phyloP scores from a whole-genome alignment of 1,284 basidiomycete genomes.

The Rhodofomes roseus region DNA sequence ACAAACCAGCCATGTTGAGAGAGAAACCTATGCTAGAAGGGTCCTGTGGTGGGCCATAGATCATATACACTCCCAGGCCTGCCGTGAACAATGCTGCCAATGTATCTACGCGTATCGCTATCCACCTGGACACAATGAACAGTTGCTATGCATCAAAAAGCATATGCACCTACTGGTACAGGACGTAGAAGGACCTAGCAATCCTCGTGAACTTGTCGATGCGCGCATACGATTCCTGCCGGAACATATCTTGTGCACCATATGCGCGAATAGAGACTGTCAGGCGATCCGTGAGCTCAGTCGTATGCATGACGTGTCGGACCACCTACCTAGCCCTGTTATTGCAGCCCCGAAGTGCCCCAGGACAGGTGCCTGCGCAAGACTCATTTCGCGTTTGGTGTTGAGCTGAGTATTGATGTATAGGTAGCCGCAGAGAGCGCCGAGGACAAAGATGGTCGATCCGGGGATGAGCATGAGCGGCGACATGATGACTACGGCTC shows the following conservation, averaged over 20 bases:
- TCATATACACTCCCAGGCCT: constrained; percentile 45
- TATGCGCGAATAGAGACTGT: constrained; percentile 63
- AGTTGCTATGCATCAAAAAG: constrained; percentile 21
- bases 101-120: constrained; percentile 36
- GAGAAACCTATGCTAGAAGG: constrained; percentile 45
- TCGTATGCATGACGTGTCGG: no score
- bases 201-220: constrained; percentile 47
- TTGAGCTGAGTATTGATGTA: constrained; percentile 69
- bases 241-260: constrained; percentile 47
- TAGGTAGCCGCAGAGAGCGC: constrained; percentile 38
- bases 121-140: constrained; percentile 14
- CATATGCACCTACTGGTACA: constrained; percentile 39
- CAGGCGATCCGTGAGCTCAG: constrained; percentile 14
- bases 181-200: constrained; percentile 47
- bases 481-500: constrained; percentile 39
- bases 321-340: constrained; percentile 47
- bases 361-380: constrained; percentile 58
- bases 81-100: constrained; percentile 49
- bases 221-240: constrained; percentile 38
- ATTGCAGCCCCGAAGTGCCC: constrained; percentile 67
- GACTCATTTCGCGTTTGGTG: constrained; percentile 71
- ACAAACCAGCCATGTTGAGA: constrained; percentile 42
- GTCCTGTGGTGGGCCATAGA: constrained; percentile 33
- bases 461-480: constrained; percentile 37
- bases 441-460: constrained; percentile 35